Evolutionary conservation across 1,284 basidiomycete genomes (phyloP).

Genomic region (Pterulicium gracile): DNA sequence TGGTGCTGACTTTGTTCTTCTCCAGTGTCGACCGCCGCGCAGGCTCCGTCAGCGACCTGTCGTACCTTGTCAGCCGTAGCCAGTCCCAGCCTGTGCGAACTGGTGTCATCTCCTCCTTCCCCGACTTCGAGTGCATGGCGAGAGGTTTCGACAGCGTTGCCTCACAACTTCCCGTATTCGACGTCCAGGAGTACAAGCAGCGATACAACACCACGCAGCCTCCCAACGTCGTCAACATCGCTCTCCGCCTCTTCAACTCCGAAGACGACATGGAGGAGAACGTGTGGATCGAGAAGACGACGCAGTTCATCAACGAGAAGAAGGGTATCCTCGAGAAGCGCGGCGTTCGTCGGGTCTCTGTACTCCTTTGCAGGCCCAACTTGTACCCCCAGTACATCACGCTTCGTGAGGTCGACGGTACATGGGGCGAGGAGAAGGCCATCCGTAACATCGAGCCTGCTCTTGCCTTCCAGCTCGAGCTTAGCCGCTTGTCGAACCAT

Average conservation of each 20-base stretch:
- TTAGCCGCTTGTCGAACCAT: slow-evolving; percentile 94
- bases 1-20: slow-evolving; percentile 8
- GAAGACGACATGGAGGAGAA: slow-evolving; percentile 71
- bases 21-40: slow-evolving; percentile 42
- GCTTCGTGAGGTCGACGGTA: slow-evolving; percentile 64
- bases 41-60: slow-evolving; percentile 89
- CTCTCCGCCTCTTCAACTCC: slow-evolving; percentile 74
- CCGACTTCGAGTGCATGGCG: slow-evolving; percentile 59
- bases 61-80: slow-evolving; percentile 77
- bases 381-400: slow-evolving; percentile 96
- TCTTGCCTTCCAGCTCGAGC: slow-evolving; percentile 95
- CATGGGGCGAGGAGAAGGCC: slow-evolving; percentile 91
- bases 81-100: slow-evolving; percentile 81
- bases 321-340: slow-evolving; percentile 54
- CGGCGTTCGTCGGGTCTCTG: slow-evolving; percentile 87
- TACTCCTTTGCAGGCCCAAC: slow-evolving; percentile 85
- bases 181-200: slow-evolving; percentile 57
- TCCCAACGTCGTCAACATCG: slow-evolving; percentile 91
- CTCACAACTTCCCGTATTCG: slow-evolving; percentile 61
- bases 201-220: slow-evolving; percentile 67
- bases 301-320: slow-evolving; percentile 67
- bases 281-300: slow-evolving; percentile 70
- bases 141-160: slow-evolving; percentile 68
- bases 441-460: slow-evolving; percentile 99
- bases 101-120: slow-evolving; percentile 86